Base-by-base conservation (phyloP, 2,329 filamentous ascomycete species). In the Stemphylium vesicarium region DNA sequence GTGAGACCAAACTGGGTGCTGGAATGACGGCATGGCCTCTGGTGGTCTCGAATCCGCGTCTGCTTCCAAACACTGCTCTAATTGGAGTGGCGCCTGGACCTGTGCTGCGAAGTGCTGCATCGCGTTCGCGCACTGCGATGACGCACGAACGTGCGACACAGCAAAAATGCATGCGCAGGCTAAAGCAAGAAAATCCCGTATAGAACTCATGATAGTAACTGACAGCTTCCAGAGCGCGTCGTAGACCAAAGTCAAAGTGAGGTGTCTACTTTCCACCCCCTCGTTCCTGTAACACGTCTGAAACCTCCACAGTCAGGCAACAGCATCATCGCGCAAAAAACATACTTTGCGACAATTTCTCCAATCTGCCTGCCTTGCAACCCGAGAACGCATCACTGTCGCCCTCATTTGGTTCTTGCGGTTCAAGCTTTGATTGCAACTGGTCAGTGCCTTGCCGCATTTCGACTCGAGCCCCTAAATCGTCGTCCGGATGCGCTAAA, bases 261-360 rank as follows among this genome's bases (percentile, higher is more conserved):
- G 3, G 5, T 29, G 26, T 53, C 57, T 56, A 31, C 26, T 22
- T 24, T 35, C 26, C 45, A 51, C 51, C 56, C 56, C 56, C 42
- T 52, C 32, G 33, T 37, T 47, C 49, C 62, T 62, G 60, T 62
- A 62, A 67, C 64, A 50, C 50, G 38, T 31, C 47, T 63, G 64
- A 63, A 65, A 67, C 64, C 31, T 41, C 41, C 13, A 42, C 43
- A 36, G 36, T 26, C 10, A 35, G 31, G 20, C 44, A 49, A 15
- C 18, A 18, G 44, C 32, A 18, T 40, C 32, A 20, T 43, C 18
- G 24, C 33, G 35, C 26, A 33, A 39, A 22, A 38, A 33, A 32
- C 40, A 20, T 43, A 26, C 20, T 35, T 33, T 16, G 33, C 20
- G 20, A 35, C 32, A 35, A 26, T 40, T 31, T 16, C 16, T 20